Evolutionary conservation across 78 protist genomes (phyloP), one percentile per base, ranked within the genome.

Genomic region (Protostelium mycophagum): DNA sequence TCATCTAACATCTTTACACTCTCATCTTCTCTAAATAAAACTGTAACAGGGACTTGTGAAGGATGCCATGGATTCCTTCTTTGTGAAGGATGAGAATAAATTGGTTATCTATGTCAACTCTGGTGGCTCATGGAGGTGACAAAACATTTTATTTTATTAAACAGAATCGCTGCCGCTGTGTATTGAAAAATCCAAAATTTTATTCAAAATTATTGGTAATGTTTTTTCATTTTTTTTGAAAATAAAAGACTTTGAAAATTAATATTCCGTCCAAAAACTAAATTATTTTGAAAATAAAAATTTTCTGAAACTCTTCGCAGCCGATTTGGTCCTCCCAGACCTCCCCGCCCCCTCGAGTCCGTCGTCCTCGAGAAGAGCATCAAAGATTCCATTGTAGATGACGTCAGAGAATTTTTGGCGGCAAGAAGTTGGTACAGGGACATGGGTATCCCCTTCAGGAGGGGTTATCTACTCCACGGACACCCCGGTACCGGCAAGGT

Each of bases 401-500:
- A 97, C 34, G 91, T 89, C 16, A 85, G 85, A 36, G 63, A 28
- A n/a, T 97, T 97, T 38, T 35, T 96, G 31, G 37, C 34, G 1
- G 35, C 63, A 51, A 88, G 83, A 34, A 88, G 37, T 10, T 96
- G 96, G 97, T 97, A 96, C 89, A 63, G 89, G 34, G 88, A 35
- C 38, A 34, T 93, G 63, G 99, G 99, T 63, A 95, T 97, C 25
- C 99, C 99, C 0, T 98, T 96, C 88, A 39, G 99, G 5, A 85
- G 99, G 1, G 99, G 99, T 1, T 98, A 95, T 87, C 88, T 98
- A 28, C 89, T 98, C 25, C 85, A 97, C 86, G 99, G 99, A 35
- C 98, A 97, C 28, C 99, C 99, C 0, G 99, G 99, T 34, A 92
- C 91, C 83, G 99, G 99, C 34, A 97, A 97, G 87, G 35, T 36